Conservation (phyloP, 2,329 filamentous ascomycete genomes). For the Conoideocrella luteorostrata region DNA sequence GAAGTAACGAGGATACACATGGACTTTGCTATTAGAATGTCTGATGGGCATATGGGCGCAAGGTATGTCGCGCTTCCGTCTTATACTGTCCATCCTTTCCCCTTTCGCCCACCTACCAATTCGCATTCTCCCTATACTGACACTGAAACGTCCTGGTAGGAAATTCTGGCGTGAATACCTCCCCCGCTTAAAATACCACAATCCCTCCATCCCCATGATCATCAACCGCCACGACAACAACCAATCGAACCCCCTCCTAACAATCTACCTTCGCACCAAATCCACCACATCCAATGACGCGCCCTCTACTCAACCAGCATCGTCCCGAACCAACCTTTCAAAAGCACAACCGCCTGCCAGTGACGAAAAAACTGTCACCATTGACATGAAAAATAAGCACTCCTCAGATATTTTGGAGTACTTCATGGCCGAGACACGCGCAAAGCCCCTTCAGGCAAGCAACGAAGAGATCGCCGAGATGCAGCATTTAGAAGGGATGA, state of each 20-base stretch:
- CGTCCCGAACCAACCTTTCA: constrained; percentile 41
- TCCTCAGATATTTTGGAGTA: constrained; percentile 57
- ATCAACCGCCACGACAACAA: constrained; percentile 62
- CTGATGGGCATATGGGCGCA: constrained; percentile 65
- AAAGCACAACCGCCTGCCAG: constrained; percentile 42
- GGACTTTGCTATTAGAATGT: constrained; percentile 57
- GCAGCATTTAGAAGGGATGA: constrained; percentile 48
- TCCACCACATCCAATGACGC: constrained; percentile 20
- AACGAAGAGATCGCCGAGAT: constrained; percentile 54
- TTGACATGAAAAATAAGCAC: constrained; percentile 58
- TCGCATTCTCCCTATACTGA: too few species aligned
- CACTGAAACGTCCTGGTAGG: constrained; percentile 42
- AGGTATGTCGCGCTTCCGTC: constrained; percentile 44
- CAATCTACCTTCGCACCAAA: constrained; percentile 53
- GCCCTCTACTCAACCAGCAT: constrained; percentile 34
- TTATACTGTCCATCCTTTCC: constrained; percentile 14
- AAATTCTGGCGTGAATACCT: constrained; percentile 85
- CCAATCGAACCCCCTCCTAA: constrained; percentile 52
- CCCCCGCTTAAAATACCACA: constrained; percentile 88
- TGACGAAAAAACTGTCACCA: constrained; percentile 44
- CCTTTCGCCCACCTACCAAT: constrained; percentile 14
- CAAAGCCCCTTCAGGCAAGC: constrained; percentile 48
- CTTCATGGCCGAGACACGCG: constrained; percentile 57
- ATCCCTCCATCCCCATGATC: constrained; percentile 77
- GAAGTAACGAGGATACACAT: constrained; percentile 70